Evolutionary conservation across 192 early-diverging fungal genomes (phyloP).

Genomic region (Rhizoclosmatium globosum): DNA sequence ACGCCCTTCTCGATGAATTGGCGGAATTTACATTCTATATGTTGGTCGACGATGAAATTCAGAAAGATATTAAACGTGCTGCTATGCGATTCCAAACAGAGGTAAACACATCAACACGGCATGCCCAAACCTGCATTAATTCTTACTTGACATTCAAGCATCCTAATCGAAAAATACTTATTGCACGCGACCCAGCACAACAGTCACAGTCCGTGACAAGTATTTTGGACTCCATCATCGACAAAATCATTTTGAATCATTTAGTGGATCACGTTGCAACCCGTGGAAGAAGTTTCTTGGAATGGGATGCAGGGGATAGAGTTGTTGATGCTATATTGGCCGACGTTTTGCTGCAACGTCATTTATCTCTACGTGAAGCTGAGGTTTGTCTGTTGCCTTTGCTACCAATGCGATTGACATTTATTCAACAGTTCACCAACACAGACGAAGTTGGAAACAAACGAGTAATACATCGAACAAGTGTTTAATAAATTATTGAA

Average conservation of each 20-base stretch:
- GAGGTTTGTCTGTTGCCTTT: slow-evolving; percentile 12
- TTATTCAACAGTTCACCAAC: neutral
- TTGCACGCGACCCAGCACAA: neutral
- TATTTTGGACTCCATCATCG: slow-evolving; percentile 24
- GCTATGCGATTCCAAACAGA: neutral
- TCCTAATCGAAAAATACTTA: neutral
- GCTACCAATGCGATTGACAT: neutral
- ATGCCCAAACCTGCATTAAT: neutral
- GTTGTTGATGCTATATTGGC: slow-evolving; percentile 27
- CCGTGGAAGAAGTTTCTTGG: slow-evolving; percentile 18
- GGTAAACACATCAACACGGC: neutral
- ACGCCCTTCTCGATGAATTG: slow-evolving; percentile 9
- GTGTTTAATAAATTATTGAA: neutral
- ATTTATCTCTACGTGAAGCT: slow-evolving; percentile 11
- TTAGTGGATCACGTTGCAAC: slow-evolving; percentile 13
- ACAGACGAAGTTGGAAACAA: neutral
- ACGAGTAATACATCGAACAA: neutral
- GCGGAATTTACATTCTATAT: slow-evolving; percentile 15
- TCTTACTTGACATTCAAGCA: neutral
- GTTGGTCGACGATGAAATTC: slow-evolving; percentile 22
- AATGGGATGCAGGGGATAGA: slow-evolving; percentile 23
- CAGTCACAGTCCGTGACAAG: slow-evolving; percentile 8
- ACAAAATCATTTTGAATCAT: slow-evolving; percentile 4
- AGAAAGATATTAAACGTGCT: slow-evolving; percentile 1
- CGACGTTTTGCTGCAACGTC: slow-evolving; percentile 8